phyloP scores from a whole-genome alignment of 352 stramenopile genomes.

The Blastocystis sp. region DNA sequence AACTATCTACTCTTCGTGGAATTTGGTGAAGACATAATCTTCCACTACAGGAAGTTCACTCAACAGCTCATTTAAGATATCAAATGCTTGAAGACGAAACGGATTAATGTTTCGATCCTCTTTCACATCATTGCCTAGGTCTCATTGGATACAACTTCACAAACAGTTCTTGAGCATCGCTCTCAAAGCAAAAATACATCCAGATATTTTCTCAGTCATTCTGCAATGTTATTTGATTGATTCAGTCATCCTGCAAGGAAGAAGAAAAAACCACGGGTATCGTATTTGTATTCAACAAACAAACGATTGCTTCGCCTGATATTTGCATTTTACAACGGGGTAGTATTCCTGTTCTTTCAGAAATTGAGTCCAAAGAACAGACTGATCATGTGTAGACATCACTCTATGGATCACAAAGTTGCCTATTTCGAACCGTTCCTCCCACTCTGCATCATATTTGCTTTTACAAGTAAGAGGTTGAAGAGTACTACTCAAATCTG shows the following conservation, averaged over 20 bases:
- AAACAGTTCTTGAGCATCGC: constrained; percentile 48
- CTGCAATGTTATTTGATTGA: constrained; percentile 1
- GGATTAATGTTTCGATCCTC: constrained; percentile 53
- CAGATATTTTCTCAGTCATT: constrained; percentile 56
- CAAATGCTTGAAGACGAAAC: constrained; percentile 43
- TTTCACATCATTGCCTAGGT: constrained; percentile 28
- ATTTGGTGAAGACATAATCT: constrained; percentile 53
- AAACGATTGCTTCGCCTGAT: not conserved
- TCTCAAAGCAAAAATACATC: constrained; percentile 43
- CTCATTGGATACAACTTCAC: not conserved
- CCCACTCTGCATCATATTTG: not conserved
- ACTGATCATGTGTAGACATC: not conserved
- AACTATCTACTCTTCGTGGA: constrained; percentile 1
- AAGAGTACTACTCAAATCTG: not conserved
- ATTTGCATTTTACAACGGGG: constrained; percentile 3
- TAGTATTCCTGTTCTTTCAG: constrained; percentile 47
- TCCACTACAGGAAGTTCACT: not conserved
- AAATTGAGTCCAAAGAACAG: not conserved
- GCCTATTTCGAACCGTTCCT: not conserved
- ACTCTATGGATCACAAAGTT: not conserved
- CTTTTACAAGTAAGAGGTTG: not conserved
- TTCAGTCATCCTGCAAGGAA: not conserved
- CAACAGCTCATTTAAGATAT: constrained; percentile 50
- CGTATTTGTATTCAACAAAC: constrained; percentile 23
- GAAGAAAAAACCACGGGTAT: not conserved